Evolutionary conservation across 2,329 filamentous ascomycete species (phyloP), one percentile per base, ranked within the genome.

Genomic region (Akanthomyces uredinophilus): DNA sequence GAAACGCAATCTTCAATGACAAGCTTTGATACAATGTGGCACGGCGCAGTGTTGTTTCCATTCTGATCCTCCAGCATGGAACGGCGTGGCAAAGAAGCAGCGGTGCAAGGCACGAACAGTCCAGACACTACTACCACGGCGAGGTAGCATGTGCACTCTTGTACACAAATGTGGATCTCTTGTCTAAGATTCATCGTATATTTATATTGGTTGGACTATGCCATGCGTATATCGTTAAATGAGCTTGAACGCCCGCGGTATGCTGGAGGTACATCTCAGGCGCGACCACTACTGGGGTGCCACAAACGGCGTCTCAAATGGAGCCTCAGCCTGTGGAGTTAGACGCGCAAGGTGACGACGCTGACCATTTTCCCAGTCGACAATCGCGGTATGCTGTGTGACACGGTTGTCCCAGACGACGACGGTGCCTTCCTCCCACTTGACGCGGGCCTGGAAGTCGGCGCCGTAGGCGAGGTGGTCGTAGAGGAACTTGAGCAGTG

Each of bases 361-460:
- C 70, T 88, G 84, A 7, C 89, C 89, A 71, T 84, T 84, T 66
- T 87, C 83, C 90, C 90, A 93, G 70, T 93, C 90, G 14, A 92
- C 77, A 46, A 92, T 77, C 1, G 90, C 90, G 10, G 88, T 87
- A 71, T 94, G 90, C 65, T 84, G 81, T 14, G 88, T 91, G 2
- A 92, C 85, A 32, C 89, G 82, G 76, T 92, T 92, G 72, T 92
- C 90, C 89, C 89, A 93, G 1, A 92, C 87, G 3, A 92, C 87
- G 0, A 93, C 90, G 0, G 88, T 92, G 11, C 85, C 83, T 41
- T 84, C 79, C 66, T 84, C 84, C 89, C 89, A 93, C 71, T 88
- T 88, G 46, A 94, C 81, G 29, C 86, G 79, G 5, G 83, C 86
- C 67, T 89, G 85, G 51, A 86, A 74, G 71, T 90, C 88, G 51